Percentiles rank a stretch among this genome's conserved stretches.
These are phyloP conservation scores for Cyanidiococcus yangmingshanensis DNA, from an alignment of 23 red algal species.

Conservation along the genomic window DNA sequence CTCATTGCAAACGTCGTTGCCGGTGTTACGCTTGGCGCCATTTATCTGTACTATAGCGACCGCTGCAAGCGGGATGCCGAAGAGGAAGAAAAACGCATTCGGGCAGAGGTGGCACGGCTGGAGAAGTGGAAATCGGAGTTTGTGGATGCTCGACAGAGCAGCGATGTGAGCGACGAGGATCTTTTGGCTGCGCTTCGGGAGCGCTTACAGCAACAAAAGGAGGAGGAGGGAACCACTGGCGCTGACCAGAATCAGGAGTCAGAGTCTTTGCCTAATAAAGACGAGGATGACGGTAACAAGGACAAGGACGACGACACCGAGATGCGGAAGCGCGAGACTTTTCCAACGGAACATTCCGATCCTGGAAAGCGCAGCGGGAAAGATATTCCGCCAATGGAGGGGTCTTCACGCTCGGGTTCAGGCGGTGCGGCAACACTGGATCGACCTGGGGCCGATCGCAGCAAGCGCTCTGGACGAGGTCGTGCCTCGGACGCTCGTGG, in stretches of 20 bases:
- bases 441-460: conserved; percentile 3
- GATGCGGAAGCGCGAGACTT: background rate
- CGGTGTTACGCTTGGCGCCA: background rate
- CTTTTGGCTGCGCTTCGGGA: background rate
- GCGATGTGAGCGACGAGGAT: conserved; percentile 10
- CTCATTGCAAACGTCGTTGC: background rate
- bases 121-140: conserved; percentile 21
- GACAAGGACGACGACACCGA: conserved; percentile 5
- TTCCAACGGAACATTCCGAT: background rate
- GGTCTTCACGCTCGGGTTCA: background rate
- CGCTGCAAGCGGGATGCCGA: background rate
- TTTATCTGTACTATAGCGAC: background rate
- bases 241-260: background rate
- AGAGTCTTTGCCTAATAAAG: background rate
- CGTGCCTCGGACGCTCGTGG: background rate
- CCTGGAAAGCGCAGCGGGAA: background rate
- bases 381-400: background rate
- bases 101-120: conserved; percentile 11
- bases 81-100: conserved; percentile 21
- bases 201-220: background rate
- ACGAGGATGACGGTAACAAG: background rate
- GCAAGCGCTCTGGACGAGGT: background rate
- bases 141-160: conserved; percentile 13
- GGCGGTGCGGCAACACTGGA: conserved; percentile 5
- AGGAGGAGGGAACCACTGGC: background rate